These are phyloP conservation scores for Verbascum thapsus DNA, from an alignment of 257 asterid genomes.

Conservation along the genomic window DNA sequence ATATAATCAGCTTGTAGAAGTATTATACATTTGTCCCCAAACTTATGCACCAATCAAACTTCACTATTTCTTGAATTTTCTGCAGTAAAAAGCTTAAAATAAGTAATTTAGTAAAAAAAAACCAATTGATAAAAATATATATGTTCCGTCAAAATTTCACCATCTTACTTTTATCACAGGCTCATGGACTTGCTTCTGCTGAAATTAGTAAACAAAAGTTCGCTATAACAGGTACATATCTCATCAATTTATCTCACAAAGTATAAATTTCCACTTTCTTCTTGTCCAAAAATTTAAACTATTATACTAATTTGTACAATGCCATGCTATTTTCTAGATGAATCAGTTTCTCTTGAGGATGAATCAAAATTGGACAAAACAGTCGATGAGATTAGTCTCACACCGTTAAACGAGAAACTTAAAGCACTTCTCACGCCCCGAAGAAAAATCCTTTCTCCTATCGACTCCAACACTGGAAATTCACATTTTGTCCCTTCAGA, in stretches of 20 bases:
- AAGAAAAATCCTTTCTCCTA: conserved; percentile 63
- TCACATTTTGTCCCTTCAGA: conserved; percentile 33
- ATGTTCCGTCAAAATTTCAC: background rate
- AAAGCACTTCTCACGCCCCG: conserved; percentile 36
- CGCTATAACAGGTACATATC: conserved; percentile 31
- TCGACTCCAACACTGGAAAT: conserved; percentile 45
- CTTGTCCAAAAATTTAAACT: background rate
- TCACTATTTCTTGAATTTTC: too few species aligned
- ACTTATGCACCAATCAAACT: too few species aligned
- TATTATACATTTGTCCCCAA: too few species aligned
- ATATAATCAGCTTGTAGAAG: background rate
- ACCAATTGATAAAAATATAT: too few species aligned
- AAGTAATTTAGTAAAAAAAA: too few species aligned
- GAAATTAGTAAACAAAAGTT: conserved; percentile 36
- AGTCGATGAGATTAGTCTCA: conserved; percentile 14
- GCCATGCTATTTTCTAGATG: conserved; percentile 37
- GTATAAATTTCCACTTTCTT: background rate
- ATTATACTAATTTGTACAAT: background rate
- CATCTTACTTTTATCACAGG: conserved; percentile 39
- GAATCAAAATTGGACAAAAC: conserved; percentile 18
- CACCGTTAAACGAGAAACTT: conserved; percentile 36
- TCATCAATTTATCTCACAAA: conserved; percentile 3
- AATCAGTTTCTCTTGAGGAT: conserved; percentile 31
- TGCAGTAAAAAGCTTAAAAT: too few species aligned
- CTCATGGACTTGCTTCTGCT: conserved; percentile 34